phyloP scores from a whole-genome alignment of 208 protist genomes.

The Acanthamoeba lugdunensis region DNA sequence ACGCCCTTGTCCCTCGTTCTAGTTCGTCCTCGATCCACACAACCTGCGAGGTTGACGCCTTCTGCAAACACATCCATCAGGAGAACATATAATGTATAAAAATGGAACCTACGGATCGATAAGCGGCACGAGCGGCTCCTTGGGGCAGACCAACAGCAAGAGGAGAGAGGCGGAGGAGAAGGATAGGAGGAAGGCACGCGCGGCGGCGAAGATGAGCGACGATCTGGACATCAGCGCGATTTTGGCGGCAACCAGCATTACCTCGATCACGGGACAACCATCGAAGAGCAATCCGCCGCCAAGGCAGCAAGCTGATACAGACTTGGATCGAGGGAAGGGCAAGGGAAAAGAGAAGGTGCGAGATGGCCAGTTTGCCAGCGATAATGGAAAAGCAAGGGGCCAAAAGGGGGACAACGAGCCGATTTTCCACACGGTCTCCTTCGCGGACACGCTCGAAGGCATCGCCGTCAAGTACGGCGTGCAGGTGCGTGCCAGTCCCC shows the following conservation, averaged over 20 bases:
- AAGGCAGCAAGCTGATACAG: neutral
- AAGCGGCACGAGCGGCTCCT: neutral
- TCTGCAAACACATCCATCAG: neutral
- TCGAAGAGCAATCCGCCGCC: neutral
- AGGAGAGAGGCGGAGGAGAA: slow-evolving; percentile 8
- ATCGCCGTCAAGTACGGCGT: slow-evolving; percentile 70
- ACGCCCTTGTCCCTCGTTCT: too few species aligned
- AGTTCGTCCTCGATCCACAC: neutral
- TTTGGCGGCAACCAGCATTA: slow-evolving; percentile 37
- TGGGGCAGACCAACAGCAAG: neutral
- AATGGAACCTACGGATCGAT: slow-evolving; percentile 59
- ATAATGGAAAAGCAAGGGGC: neutral
- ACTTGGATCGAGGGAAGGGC: neutral
- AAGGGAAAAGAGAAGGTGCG: slow-evolving; percentile 43
- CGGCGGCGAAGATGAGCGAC: neutral
- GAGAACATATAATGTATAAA: neutral
- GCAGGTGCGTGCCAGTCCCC: neutral
- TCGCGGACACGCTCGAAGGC: slow-evolving; percentile 41
- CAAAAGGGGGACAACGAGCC: neutral
- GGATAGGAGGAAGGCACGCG: neutral
- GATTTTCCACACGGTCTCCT: slow-evolving; percentile 21
- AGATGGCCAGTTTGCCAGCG: neutral
- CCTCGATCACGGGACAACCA: slow-evolving; percentile 42
- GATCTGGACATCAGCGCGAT: slow-evolving; percentile 68
- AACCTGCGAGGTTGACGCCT: neutral